Evolutionary conservation across 1,139 yeast species (phyloP), one percentile per base, ranked within the genome.

Genomic region (Zygotorulaspora mrakii): DNA sequence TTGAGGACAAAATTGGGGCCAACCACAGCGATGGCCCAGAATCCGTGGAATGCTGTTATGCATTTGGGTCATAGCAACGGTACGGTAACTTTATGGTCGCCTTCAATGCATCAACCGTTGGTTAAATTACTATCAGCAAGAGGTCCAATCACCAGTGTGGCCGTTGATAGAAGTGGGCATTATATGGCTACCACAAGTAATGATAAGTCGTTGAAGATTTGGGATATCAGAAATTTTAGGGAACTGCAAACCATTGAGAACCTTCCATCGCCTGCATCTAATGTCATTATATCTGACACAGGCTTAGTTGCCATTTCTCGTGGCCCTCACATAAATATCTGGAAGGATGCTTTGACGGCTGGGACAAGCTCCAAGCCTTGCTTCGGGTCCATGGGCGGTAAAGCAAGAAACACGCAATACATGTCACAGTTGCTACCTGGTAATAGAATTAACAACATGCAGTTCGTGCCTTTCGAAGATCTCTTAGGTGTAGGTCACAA

Each of bases 51-150:
- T 60, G 98, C 97, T 0, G 86, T 91, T 7, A 77, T 89, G 69
- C 95, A 91, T 64, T 71, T 89, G 45, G 99, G 99, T 21, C 96
- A 89, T 59, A 77, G 83, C 6, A 91, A 87, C 59, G 99, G 99
- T 45, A 82, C 89, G 7, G 95, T 94, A 0, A 76, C 96, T 0
- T 66, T 94, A 41, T 94, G 97, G 97, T 75, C 96, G 0, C 99
- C 99, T 4, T 78, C 80, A 39, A 81, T 86, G 81, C 71, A 88
- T 2, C 77, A 85, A 6, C 95, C 98, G 1, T 69, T 91, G 45
- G 97, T 78, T 5, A 88, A 88, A 57, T 65, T 94, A 32, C 83
- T 86, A 53, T 74, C 83, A 6, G 76, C 86, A 37, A 72, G 89
- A 52, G 97, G 97, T 2, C 95, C 97, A 0, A 80, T 94, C 10